Base-by-base conservation (phyloP, 805 yeast genomes). In the Helenozyma baotianmanensis region DNA sequence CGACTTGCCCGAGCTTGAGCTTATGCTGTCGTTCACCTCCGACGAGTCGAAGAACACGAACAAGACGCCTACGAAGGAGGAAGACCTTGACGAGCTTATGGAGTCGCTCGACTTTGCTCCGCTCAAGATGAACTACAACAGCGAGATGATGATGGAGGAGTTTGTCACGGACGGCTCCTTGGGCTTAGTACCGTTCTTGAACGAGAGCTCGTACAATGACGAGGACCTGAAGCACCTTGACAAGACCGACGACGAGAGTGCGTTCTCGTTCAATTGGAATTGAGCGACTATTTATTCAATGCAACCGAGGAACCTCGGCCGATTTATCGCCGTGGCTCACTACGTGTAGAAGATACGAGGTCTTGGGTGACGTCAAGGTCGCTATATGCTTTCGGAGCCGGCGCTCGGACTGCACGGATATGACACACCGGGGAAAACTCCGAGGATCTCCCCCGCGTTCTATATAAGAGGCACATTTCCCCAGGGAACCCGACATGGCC, bases 141-240 rank as follows among this genome's bases (percentile, higher is more conserved):
- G 50, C 26, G 52, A 54, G 13, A 27, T 51, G 21, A 33, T 58
- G 56, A 50, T 50, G 40, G 45, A 55, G 35, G 87, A 80, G 37
- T 82, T 80, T 54, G 83, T 82, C n/a, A 86, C 86, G 3, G 92
- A 83, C 58, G 90, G 87, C 1, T 83, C 90, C 0, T 58, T 82
- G 25, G 90, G 90, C 1, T 59, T 83, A 34, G 87, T 84, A 2
- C 82, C 82, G 8, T 70, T 82, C 47, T 56, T 82, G 36, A 37
- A 42, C 15, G 48, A 41, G n/a, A 13, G 23, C 13, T 24, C 27
- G 8, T 17, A n/a, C 6, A 9, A 14, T 6, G 32, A 35, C 8
- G 32, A 29, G 8, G 39, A 35, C 5, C 7, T 6, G 7, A 8
- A 17, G 8, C 5, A 17, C 7, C 8, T 6, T 16, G 29, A 25